Percentiles rank a stretch among this genome's conserved stretches.
Conservation (phyloP, 2,329 filamentous ascomycete genomes). For the Calonectria fujianensis region DNA sequence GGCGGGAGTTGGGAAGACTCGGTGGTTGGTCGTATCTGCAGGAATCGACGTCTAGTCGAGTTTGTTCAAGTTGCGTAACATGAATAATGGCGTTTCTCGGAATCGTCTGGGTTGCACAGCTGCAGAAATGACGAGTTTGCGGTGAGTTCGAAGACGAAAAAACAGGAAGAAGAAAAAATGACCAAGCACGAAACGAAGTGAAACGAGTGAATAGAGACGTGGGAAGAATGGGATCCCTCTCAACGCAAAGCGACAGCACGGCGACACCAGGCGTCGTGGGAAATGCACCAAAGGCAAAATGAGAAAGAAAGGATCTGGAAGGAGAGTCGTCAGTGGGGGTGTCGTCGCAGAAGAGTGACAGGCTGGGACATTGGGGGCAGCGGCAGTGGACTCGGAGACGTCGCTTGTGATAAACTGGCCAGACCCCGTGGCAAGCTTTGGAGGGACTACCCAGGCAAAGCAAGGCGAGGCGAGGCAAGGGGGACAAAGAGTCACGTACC, state of each 20-base stretch:
- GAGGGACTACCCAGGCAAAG: conserved; percentile 28
- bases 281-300: conserved; percentile 46
- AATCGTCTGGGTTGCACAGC: conserved; percentile 50
- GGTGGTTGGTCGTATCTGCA: conserved; percentile 49
- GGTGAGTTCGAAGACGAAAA: conserved; percentile 36
- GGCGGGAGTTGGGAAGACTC: conserved; percentile 34
- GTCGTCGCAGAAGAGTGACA: conserved; percentile 48
- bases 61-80: conserved; percentile 51
- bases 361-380: conserved; percentile 40
- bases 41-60: conserved; percentile 50
- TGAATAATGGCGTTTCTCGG: conserved; percentile 48
- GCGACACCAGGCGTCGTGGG: conserved; percentile 52
- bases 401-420: conserved; percentile 38
- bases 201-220: conserved; percentile 47
- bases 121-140: conserved; percentile 44
- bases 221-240: conserved; percentile 43
- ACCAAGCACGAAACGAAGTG: conserved; percentile 38
- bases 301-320: conserved; percentile 42
- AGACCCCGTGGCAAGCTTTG: conserved; percentile 27
- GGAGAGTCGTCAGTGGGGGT: conserved; percentile 42
- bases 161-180: conserved; percentile 29
- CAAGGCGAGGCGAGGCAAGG: conserved; percentile 36
- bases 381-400: conserved; percentile 43
- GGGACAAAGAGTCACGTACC: conserved; percentile 38
- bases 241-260: conserved; percentile 49